Percentiles rank a stretch among this genome's conserved stretches.
phyloP scores from a whole-genome alignment of 148 eudicot genomes.

The Simmondsia chinensis region DNA sequence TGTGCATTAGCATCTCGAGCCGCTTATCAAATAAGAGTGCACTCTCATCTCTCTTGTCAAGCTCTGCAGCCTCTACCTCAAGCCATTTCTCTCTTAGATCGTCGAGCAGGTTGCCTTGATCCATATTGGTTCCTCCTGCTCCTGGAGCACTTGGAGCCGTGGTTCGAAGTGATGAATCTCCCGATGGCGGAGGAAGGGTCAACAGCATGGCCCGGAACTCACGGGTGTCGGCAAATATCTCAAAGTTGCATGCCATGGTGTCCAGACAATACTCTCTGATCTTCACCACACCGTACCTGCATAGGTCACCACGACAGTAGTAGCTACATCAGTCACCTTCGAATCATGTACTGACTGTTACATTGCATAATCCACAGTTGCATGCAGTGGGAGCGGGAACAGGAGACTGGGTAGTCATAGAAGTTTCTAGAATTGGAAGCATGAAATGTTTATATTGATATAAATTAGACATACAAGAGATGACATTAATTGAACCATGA shows the following conservation, averaged over 20 bases:
- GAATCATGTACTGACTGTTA: too few species aligned
- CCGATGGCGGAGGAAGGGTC: constrained; percentile 95
- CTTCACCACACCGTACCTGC: constrained; percentile 82
- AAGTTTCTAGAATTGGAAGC: too few species aligned
- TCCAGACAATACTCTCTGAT: constrained; percentile 89
- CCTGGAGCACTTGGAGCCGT: constrained; percentile 98
- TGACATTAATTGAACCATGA: too few species aligned
- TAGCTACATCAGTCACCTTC: not conserved
- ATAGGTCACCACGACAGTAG: constrained; percentile 1
- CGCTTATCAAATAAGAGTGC: constrained; percentile 82
- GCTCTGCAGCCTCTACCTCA: constrained; percentile 86
- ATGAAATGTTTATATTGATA: too few species aligned
- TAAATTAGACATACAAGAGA: too few species aligned
- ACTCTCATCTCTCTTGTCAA: constrained; percentile 87
- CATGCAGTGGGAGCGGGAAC: too few species aligned
- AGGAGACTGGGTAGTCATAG: too few species aligned
- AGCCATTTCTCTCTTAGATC: constrained; percentile 96
- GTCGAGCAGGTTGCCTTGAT: constrained; percentile 72
- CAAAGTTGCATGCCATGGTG: constrained; percentile 76
- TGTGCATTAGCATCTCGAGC: constrained; percentile 69
- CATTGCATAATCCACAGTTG: too few species aligned
- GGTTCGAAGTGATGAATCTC: constrained; percentile 85
- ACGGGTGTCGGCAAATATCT: constrained; percentile 70
- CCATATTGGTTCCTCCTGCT: constrained; percentile 41
- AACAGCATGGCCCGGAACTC: constrained; percentile 84